Conservation (phyloP, 179 eudicot species). For the Amaranthus tricolor region DNA sequence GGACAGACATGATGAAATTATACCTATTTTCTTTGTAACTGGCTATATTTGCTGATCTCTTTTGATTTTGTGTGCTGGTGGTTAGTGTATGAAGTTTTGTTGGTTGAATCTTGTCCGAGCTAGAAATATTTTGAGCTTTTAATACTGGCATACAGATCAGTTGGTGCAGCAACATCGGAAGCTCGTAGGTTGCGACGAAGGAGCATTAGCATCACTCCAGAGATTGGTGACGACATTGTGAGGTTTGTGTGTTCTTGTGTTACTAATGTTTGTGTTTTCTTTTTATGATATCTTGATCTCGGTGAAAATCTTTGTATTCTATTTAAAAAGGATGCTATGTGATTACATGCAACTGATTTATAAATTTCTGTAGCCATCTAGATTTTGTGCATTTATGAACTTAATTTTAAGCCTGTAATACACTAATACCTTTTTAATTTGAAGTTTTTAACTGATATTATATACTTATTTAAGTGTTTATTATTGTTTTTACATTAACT, state of each 20-base stretch:
- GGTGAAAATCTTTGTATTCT: not conserved
- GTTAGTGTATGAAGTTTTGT: not conserved
- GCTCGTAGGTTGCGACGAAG: conserved; percentile 82
- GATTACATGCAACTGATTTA: not conserved
- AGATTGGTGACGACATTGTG: conserved; percentile 97
- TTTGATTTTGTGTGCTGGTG: not conserved
- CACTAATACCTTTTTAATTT: no score
- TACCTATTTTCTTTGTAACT: not conserved
- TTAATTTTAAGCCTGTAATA: no score
- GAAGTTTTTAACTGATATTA: no score
- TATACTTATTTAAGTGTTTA: no score
- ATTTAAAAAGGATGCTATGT: no score
- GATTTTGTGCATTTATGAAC: not conserved
- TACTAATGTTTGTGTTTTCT: not conserved
- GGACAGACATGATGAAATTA: not conserved
- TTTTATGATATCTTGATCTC: not conserved
- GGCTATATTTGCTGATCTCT: not conserved
- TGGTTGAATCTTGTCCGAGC: not conserved
- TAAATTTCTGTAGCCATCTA: not conserved
- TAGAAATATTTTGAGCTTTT: conserved; percentile 6
- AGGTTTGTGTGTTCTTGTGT: conserved; percentile 51
- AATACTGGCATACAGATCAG: conserved; percentile 53
- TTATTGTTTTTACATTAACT: not conserved
- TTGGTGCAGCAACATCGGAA: conserved; percentile 70
- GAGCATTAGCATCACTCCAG: conserved; percentile 97